Percentiles rank a stretch among this genome's conserved stretches.
These are phyloP conservation scores for Barnettozyma wickerhamii DNA, from an alignment of 805 yeast species.

Conservation along the genomic window DNA sequence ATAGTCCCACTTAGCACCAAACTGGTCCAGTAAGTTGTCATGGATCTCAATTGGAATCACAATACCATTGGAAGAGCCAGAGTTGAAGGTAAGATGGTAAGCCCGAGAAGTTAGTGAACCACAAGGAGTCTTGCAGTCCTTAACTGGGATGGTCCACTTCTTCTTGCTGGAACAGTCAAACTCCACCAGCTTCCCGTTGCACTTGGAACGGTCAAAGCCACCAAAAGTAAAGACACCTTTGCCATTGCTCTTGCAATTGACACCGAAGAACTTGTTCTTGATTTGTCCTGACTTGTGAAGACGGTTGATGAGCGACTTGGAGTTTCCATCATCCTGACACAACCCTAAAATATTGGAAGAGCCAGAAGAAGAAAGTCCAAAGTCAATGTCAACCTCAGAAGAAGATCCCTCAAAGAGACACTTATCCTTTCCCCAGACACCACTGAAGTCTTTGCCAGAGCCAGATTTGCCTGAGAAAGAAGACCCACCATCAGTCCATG, in stretches of 20 bases:
- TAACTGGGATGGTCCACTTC: not conserved
- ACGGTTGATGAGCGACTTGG: not conserved
- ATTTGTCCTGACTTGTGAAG: not conserved
- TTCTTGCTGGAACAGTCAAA: not conserved
- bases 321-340: not conserved
- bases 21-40: not conserved
- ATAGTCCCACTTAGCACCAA: not conserved
- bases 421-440: not conserved
- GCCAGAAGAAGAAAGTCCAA: not conserved
- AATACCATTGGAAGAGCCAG: not conserved
- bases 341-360: not conserved
- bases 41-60: not conserved
- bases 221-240: not conserved
- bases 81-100: not conserved
- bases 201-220: not conserved
- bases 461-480: not conserved
- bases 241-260: not conserved
- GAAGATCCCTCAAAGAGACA: not conserved
- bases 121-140: not conserved
- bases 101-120: not conserved
- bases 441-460: not conserved
- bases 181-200: not conserved
- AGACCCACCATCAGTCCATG: not conserved
- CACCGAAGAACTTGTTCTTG: not conserved
- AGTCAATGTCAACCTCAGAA: not conserved